phyloP scores from a whole-genome alignment of 2,329 filamentous ascomycete species.

The Rhynchosporium agropyri region DNA sequence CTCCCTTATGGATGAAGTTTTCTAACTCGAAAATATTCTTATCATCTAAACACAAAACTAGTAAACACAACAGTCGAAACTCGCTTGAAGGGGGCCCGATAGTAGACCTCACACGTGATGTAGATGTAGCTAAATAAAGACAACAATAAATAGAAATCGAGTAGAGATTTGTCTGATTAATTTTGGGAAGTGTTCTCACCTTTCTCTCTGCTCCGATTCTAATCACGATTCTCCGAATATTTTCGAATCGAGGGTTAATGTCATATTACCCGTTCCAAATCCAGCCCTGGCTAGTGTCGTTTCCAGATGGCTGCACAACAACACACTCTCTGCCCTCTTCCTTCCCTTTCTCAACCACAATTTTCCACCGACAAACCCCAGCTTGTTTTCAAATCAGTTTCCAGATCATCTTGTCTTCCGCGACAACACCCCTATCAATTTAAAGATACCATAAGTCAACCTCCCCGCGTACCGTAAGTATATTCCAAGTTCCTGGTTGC shows the following conservation, averaged over 20 bases:
- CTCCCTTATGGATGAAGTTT: too few species aligned
- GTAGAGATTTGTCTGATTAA: neutral
- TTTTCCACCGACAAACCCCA: constrained; percentile 30
- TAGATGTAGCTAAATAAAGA: constrained; percentile 6
- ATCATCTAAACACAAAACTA: neutral
- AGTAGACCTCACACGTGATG: constrained; percentile 21
- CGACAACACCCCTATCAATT: constrained; percentile 26
- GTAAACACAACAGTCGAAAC: constrained; percentile 15
- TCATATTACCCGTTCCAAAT: constrained; percentile 31
- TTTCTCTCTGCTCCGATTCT: neutral
- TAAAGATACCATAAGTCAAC: neutral
- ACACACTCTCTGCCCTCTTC: constrained; percentile 28
- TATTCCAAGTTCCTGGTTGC: constrained; percentile 29
- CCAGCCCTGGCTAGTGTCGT: constrained; percentile 23
- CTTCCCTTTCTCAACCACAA: constrained; percentile 25
- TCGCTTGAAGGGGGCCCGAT: constrained; percentile 11
- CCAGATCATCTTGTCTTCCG: constrained; percentile 19
- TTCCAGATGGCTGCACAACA: constrained; percentile 32
- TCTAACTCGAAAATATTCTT: too few species aligned
- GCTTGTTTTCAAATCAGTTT: constrained; percentile 24
- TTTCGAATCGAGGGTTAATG: constrained; percentile 22
- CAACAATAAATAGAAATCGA: neutral
- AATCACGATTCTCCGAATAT: neutral
- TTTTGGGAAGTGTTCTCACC: neutral
- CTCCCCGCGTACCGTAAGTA: constrained; percentile 33